Evolutionary conservation across 2,329 filamentous ascomycete genomes (phyloP).

Genomic region (Colletotrichum lindemuthianum): DNA sequence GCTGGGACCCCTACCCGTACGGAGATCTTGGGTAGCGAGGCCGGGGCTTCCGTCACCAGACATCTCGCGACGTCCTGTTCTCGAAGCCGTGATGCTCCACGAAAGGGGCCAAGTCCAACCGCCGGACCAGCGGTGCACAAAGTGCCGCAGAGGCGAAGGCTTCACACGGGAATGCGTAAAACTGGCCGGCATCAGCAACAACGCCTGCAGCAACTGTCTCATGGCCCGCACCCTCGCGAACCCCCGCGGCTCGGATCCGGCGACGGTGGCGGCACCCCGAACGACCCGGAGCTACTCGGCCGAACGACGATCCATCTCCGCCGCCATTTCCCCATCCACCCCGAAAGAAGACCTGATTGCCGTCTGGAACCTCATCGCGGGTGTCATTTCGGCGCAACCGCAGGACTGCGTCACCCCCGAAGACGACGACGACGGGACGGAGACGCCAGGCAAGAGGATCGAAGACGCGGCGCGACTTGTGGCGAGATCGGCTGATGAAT

Average conservation of each 20-base stretch:
- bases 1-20: constrained; percentile 7
- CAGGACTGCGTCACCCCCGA: constrained; percentile 89
- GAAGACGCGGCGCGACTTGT: constrained; percentile 41
- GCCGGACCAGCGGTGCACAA: constrained; percentile 36
- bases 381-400: constrained; percentile 98
- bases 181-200: constrained; percentile 31
- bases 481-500: constrained; percentile 41
- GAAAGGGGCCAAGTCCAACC: constrained; percentile 39
- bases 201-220: constrained; percentile 41
- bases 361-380: constrained; percentile 42
- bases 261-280: background rate
- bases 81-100: constrained; percentile 41
- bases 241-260: constrained; percentile 4
- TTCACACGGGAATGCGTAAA: constrained; percentile 41
- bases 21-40: constrained; percentile 18
- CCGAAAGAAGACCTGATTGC: constrained; percentile 41
- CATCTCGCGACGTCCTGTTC: constrained; percentile 18
- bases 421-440: constrained; percentile 64
- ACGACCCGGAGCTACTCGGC: constrained; percentile 29
- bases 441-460: constrained; percentile 39
- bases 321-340: constrained; percentile 34
- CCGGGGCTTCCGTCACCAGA: background rate
- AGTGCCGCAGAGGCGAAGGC: constrained; percentile 39
- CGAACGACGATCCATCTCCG: constrained; percentile 33
- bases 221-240: constrained; percentile 38